These are phyloP conservation scores for Prototheca wickerhamii DNA, from an alignment of 163 green algal genomes.

Conservation along the genomic window DNA sequence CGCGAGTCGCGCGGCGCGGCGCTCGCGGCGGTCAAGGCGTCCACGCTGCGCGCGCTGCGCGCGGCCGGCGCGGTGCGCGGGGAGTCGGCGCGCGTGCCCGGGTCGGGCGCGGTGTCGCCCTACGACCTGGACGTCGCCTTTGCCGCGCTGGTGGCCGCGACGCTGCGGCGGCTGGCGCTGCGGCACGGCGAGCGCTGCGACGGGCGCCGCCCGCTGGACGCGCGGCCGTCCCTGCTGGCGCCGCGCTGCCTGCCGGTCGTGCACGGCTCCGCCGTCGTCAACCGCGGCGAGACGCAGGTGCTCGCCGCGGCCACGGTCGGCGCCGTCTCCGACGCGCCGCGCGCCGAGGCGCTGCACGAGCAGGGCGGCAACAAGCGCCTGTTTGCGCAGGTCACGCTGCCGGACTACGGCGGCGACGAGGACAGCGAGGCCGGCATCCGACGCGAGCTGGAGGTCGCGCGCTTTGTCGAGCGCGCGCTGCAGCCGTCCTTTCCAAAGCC, in stretches of 20 bases:
- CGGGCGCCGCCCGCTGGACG: slow-evolving; percentile 25
- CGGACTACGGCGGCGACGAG: slow-evolving; percentile 38
- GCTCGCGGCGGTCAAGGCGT: slow-evolving; percentile 17
- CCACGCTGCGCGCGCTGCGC: slow-evolving; percentile 13
- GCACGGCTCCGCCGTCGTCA: slow-evolving; percentile 72
- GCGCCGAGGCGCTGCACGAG: slow-evolving; percentile 20
- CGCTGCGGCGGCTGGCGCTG: slow-evolving; percentile 22
- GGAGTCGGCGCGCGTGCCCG: slow-evolving; percentile 30
- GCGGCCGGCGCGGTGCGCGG: slow-evolving; percentile 14
- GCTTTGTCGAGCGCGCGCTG: slow-evolving; percentile 55
- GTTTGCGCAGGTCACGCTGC: slow-evolving; percentile 70
- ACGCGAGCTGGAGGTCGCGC: background rate
- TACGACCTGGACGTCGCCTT: slow-evolving; percentile 35
- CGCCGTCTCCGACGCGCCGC: slow-evolving; percentile 12
- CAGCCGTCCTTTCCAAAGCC: slow-evolving; percentile 48
- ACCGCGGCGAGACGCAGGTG: slow-evolving; percentile 61
- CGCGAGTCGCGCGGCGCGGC: background rate
- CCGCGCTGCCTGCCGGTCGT: slow-evolving; percentile 34
- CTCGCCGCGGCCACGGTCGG: slow-evolving; percentile 48
- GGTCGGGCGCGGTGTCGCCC: slow-evolving; percentile 34
- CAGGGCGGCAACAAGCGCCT: slow-evolving; percentile 36
- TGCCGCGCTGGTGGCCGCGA: slow-evolving; percentile 4
- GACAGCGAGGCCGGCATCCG: slow-evolving; percentile 41
- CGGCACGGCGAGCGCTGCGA: slow-evolving; percentile 32
- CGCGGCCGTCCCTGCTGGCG: slow-evolving; percentile 9